Conservation (phyloP, 2,329 filamentous ascomycete species). For the Cercospora nicotianae region DNA sequence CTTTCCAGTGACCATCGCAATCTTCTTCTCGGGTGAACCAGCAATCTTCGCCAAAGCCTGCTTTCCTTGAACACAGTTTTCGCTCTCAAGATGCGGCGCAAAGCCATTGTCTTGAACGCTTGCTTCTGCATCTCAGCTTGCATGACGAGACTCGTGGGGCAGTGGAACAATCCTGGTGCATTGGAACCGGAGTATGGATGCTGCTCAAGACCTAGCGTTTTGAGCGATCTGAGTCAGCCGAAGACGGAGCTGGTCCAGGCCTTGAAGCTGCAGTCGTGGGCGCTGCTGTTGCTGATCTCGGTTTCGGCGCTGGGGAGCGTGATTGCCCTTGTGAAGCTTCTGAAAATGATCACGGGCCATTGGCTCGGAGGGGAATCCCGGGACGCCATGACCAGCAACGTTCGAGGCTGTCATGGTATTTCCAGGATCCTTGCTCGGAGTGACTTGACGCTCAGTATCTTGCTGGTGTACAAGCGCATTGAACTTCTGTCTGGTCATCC, state of each 20-base stretch:
- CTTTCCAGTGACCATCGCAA: conserved; percentile 12
- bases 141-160: conserved; percentile 11
- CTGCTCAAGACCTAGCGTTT: no score
- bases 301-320: no score
- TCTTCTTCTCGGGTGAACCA: conserved; percentile 15
- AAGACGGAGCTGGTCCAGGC: no score
- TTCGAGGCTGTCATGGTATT: neutral
- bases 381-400: no score
- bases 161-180: no score
- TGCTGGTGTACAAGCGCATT: conserved; percentile 20
- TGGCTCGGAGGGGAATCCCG: no score
- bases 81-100: conserved; percentile 23
- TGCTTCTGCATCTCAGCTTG: neutral
- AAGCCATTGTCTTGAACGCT: conserved; percentile 27
- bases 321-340: no score
- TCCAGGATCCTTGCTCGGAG: neutral
- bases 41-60: conserved; percentile 9
- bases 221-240: no score
- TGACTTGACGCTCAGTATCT: conserved; percentile 22
- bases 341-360: no score
- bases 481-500: conserved; percentile 24
- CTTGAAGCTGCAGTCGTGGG: no score
- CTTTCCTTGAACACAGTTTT: conserved; percentile 17
- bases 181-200: no score
- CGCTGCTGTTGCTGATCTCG: no score